Conservation (phyloP, 2,329 filamentous ascomycete genomes). For the Chalara sp. region DNA sequence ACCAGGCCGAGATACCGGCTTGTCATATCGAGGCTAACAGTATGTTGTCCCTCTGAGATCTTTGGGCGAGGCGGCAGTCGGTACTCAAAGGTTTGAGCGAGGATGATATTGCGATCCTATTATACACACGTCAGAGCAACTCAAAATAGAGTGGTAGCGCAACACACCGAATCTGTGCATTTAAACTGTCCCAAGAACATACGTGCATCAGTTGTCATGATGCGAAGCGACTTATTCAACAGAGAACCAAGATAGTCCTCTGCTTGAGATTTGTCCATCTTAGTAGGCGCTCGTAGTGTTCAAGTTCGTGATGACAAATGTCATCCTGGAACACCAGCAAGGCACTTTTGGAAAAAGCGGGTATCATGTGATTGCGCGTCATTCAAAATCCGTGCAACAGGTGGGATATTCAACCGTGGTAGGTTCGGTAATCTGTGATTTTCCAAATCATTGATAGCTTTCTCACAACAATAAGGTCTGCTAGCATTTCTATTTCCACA, state of each 20-base stretch:
- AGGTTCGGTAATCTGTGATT: too few relatives aligned
- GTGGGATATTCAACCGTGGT: too few relatives aligned
- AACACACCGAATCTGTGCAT: constrained; percentile 81
- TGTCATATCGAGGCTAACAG: constrained; percentile 51
- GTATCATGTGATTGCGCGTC: too few relatives aligned
- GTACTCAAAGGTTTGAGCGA: constrained; percentile 84
- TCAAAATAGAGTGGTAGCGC: constrained; percentile 1
- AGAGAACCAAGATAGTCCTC: constrained; percentile 55
- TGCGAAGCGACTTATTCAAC: constrained; percentile 70
- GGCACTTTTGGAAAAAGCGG: too few relatives aligned
- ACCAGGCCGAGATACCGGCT: constrained; percentile 84
- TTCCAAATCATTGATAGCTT: too few relatives aligned
- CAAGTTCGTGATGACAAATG: too few relatives aligned
- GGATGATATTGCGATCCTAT: constrained; percentile 82
- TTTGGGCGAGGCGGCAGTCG: constrained; percentile 55
- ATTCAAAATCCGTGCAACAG: too few relatives aligned
- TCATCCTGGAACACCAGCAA: too few relatives aligned
- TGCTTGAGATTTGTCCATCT: constrained; percentile 39
- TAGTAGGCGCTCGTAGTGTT: background rate
- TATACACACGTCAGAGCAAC: background rate
- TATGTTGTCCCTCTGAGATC: constrained; percentile 7
- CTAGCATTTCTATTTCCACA: too few relatives aligned
- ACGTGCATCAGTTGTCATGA: constrained; percentile 75
- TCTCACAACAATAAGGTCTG: too few relatives aligned
- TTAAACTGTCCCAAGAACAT: constrained; percentile 89